These are phyloP conservation scores for Dichotomopilus funicola DNA, from an alignment of 2,329 filamentous ascomycete genomes.

Conservation along the genomic window DNA sequence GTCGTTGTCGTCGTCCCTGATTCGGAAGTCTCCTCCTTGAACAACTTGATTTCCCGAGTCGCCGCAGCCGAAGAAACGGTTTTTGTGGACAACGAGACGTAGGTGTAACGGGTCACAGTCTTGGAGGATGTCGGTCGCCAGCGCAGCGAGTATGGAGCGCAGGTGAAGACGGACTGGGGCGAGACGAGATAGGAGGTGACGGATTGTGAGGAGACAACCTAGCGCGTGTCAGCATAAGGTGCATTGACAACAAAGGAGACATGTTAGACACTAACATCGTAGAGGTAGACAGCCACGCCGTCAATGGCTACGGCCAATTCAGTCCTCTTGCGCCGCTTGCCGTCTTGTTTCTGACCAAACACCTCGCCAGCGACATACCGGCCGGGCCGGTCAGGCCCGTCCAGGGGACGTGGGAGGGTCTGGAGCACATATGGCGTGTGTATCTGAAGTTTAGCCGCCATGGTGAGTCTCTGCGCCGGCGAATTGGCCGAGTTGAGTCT, in stretches of 20 bases:
- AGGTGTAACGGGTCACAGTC: conserved; percentile 53
- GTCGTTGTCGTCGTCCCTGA: conserved; percentile 48
- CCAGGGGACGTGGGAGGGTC: conserved; percentile 51
- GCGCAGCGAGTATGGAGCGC: conserved; percentile 53
- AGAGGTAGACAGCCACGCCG: conserved; percentile 59
- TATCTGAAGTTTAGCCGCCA: conserved; percentile 56
- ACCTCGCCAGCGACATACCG: conserved; percentile 56
- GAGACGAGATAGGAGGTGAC: conserved; percentile 62
- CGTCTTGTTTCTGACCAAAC: conserved; percentile 50
- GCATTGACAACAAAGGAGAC: conserved; percentile 1
- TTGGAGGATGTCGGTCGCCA: conserved; percentile 42
- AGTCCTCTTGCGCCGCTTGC: conserved; percentile 56
- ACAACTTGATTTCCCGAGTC: conserved; percentile 49
- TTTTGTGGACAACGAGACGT: conserved; percentile 44
- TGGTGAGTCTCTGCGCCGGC: conserved; percentile 25
- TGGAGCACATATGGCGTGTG: conserved; percentile 60
- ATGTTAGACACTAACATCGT: conserved; percentile 45
- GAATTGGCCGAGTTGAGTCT: neutral
- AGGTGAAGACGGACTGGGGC: conserved; percentile 58
- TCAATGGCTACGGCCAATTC: conserved; percentile 58
- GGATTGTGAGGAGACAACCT: conserved; percentile 56
- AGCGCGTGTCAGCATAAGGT: conserved; percentile 17
- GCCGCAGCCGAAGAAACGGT: conserved; percentile 34
- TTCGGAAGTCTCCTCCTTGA: conserved; percentile 49
- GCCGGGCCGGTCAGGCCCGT: conserved; percentile 40